These are phyloP conservation scores for Mortierella sp. DNA, from an alignment of 371 early-diverging fungal genomes.

Conservation along the genomic window DNA sequence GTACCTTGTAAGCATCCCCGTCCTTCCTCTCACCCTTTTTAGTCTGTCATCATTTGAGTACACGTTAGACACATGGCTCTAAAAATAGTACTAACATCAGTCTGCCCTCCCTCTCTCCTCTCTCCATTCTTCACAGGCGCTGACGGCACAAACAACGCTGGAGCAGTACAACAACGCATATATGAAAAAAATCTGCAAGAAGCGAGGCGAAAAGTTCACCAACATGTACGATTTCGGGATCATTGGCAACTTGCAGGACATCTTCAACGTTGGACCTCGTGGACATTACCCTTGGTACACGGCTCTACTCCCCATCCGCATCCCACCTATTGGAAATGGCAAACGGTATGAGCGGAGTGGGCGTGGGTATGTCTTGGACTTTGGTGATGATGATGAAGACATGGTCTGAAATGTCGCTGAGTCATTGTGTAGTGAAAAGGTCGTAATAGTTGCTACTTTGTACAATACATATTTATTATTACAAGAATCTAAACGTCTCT, in stretches of 20 bases:
- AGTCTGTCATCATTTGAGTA: not conserved
- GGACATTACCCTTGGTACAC: constrained; percentile 69
- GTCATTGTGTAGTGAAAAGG: no score
- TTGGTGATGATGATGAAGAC: constrained; percentile 55
- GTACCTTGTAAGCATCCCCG: constrained; percentile 61
- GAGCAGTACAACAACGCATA: constrained; percentile 74
- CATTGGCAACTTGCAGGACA: constrained; percentile 62
- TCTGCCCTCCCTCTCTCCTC: not conserved
- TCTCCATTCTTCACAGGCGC: constrained; percentile 12
- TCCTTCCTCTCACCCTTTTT: not conserved
- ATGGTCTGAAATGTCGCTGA: constrained; percentile 30
- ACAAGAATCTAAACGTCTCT: not conserved
- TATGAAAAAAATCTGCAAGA: constrained; percentile 65
- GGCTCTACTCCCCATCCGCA: constrained; percentile 66
- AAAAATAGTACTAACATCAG: not conserved
- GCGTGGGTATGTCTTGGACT: constrained; percentile 48
- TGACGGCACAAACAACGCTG: constrained; percentile 75
- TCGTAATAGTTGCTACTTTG: not conserved
- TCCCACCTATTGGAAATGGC: constrained; percentile 65
- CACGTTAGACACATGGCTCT: no score
- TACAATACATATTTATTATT: constrained; percentile 11
- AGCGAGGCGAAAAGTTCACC: constrained; percentile 68
- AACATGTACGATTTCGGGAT: constrained; percentile 74
- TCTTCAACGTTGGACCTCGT: constrained; percentile 68
- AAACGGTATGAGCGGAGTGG: constrained; percentile 53